These are phyloP conservation scores for Elongisporangium anandrum DNA, from an alignment of 352 stramenopile species.

Conservation along the genomic window DNA sequence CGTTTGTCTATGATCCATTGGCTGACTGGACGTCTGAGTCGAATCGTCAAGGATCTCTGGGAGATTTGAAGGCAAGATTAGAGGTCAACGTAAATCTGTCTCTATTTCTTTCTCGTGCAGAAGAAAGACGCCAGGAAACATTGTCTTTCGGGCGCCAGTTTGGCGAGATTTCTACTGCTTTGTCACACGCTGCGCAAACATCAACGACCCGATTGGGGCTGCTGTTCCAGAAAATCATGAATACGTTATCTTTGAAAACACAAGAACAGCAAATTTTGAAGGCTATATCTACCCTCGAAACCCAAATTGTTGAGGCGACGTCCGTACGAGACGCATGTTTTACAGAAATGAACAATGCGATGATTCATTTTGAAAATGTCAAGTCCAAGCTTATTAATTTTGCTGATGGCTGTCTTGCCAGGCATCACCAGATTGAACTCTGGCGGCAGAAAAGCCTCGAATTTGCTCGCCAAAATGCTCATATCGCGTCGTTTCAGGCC, in stretches of 20 bases:
- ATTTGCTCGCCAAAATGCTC: slow-evolving; percentile 10
- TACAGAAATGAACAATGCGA: slow-evolving; percentile 1
- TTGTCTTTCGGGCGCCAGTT: slow-evolving; percentile 40
- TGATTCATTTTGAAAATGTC: slow-evolving; percentile 1
- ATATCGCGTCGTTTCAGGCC: slow-evolving; percentile 6
- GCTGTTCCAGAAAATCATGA: slow-evolving; percentile 16
- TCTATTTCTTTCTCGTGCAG: slow-evolving; percentile 74
- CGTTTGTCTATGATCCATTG: slow-evolving; percentile 85
- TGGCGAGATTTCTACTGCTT: slow-evolving; percentile 12
- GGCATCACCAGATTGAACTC: slow-evolving; percentile 41
- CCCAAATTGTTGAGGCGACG: slow-evolving; percentile 6
- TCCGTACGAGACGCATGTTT: neutral
- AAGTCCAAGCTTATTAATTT: slow-evolving; percentile 27
- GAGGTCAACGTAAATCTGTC: slow-evolving; percentile 85
- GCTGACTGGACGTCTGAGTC: slow-evolving; percentile 66
- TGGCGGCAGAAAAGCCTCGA: slow-evolving; percentile 26
- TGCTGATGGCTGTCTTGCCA: slow-evolving; percentile 36
- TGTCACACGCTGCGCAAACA: slow-evolving; percentile 14
- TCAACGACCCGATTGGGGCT: slow-evolving; percentile 11
- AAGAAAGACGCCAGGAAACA: slow-evolving; percentile 69
- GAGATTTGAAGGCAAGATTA: slow-evolving; percentile 61
- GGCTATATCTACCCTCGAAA: slow-evolving; percentile 6
- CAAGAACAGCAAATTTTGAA: slow-evolving; percentile 21
- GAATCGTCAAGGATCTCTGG: slow-evolving; percentile 22
- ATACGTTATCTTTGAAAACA: slow-evolving; percentile 14